These are phyloP conservation scores for Ogataea saltuana DNA, from an alignment of 805 yeast species.

Conservation along the genomic window DNA sequence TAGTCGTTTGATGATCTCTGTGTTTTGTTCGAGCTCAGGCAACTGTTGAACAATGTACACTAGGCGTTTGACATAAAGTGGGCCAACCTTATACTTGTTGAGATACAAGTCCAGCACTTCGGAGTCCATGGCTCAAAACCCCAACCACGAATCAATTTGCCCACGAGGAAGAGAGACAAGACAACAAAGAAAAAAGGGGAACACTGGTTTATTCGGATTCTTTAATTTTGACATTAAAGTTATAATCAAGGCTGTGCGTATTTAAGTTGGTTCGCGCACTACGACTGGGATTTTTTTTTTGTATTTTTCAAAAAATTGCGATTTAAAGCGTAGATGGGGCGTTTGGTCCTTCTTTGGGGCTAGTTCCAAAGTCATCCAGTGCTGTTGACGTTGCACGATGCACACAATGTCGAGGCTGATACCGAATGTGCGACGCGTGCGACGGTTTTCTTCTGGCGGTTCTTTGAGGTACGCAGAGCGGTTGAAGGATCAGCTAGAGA, in stretches of 20 bases:
- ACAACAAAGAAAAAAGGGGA: neutral
- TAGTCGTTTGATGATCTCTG: slow-evolving; percentile 9
- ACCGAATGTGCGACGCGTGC: neutral
- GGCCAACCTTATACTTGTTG: slow-evolving; percentile 18
- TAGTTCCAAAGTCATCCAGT: too few relatives aligned
- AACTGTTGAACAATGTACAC: slow-evolving; percentile 19
- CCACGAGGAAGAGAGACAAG: neutral
- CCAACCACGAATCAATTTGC: too few relatives aligned
- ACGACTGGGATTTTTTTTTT: too few relatives aligned
- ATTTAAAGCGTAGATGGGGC: too few relatives aligned
- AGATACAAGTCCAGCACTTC: slow-evolving; percentile 14
- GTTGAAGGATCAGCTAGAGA: slow-evolving; percentile 15
- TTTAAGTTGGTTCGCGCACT: neutral
- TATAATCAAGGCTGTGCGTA: neutral
- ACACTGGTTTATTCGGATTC: neutral
- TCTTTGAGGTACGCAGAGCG: slow-evolving; percentile 4
- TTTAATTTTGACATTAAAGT: neutral
- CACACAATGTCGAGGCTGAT: neutral
- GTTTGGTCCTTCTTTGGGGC: too few relatives aligned
- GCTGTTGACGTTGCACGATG: too few relatives aligned
- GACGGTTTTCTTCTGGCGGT: slow-evolving; percentile 6
- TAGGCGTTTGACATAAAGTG: slow-evolving; percentile 24
- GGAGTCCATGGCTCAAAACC: slow-evolving; percentile 9
- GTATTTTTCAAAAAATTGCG: too few relatives aligned
- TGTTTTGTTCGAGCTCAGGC: slow-evolving; percentile 10